Evolutionary conservation across 2,329 filamentous ascomycete species (phyloP).

Genomic region (Pestalotiopsis sp.): DNA sequence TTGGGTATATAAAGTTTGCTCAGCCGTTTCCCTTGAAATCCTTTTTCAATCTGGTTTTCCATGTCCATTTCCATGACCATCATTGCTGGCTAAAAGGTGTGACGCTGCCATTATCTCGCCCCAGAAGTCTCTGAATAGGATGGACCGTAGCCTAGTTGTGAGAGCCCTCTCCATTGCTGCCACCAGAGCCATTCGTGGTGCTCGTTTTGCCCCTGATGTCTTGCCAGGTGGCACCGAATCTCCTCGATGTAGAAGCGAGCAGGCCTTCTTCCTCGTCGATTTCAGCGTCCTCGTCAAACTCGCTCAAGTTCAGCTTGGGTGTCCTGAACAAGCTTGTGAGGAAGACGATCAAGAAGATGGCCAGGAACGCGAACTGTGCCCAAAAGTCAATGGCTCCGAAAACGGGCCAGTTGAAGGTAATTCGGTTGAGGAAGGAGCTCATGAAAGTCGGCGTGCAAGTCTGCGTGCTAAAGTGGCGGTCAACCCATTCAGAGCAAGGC

Average conservation of each 20-base stretch:
- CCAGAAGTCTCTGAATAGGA: background rate
- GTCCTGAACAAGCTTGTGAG: slow-evolving; percentile 77
- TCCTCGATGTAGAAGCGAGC: slow-evolving; percentile 76
- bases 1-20: background rate
- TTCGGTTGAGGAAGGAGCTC: slow-evolving; percentile 88
- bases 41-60: background rate
- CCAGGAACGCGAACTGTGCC: slow-evolving; percentile 91
- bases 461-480: slow-evolving; percentile 68
- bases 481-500: slow-evolving; percentile 76
- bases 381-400: slow-evolving; percentile 94
- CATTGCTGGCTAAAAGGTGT: background rate
- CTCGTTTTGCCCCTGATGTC: slow-evolving; percentile 67
- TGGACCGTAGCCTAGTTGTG: background rate
- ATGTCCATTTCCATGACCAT: background rate
- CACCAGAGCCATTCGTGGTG: slow-evolving; percentile 6
- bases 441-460: slow-evolving; percentile 91
- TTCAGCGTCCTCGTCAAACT: slow-evolving; percentile 86
- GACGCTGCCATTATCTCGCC: background rate
- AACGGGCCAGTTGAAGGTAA: slow-evolving; percentile 92
- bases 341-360: slow-evolving; percentile 79
- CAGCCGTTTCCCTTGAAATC: background rate
- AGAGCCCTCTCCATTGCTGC: slow-evolving; percentile 7
- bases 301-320: slow-evolving; percentile 72
- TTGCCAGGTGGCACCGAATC: slow-evolving; percentile 86
- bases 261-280: slow-evolving; percentile 92